phyloP scores from a whole-genome alignment of 331 rosid genomes.

The Prunus yedoensis region DNA sequence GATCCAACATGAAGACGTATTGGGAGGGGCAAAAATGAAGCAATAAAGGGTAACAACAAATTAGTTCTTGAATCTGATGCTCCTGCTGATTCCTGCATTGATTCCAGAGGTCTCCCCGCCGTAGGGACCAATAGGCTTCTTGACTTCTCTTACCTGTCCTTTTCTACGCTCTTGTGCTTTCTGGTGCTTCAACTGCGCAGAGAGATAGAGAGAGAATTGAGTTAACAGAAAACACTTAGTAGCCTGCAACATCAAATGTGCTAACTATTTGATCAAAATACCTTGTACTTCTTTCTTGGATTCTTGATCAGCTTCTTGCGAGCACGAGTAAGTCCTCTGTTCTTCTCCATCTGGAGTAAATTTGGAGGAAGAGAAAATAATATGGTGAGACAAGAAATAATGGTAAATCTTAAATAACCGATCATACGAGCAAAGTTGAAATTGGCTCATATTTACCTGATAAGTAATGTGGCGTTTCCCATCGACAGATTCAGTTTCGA shows the following conservation, averaged over 20 bases:
- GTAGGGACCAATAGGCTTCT: conserved; percentile 45
- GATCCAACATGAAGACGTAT: neutral
- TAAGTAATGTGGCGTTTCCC: conserved; percentile 68
- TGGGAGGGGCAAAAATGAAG: neutral
- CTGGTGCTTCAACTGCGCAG: conserved; percentile 60
- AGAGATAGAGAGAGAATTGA: conserved; percentile 4
- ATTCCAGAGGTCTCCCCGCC: conserved; percentile 80
- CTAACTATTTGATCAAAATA: conserved; percentile 21
- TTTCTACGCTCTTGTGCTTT: conserved; percentile 49
- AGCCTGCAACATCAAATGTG: neutral
- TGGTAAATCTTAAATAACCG: neutral
- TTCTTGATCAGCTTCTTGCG: conserved; percentile 73
- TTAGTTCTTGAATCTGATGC: conserved; percentile 50
- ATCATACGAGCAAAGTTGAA: neutral
- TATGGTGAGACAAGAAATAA: neutral
- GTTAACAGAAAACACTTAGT: neutral
- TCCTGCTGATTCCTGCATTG: conserved; percentile 62
- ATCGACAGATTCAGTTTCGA: conserved; percentile 57
- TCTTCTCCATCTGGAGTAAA: conserved; percentile 66
- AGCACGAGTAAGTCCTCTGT: conserved; percentile 68
- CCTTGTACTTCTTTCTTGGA: conserved; percentile 95
- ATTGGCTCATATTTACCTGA: conserved; percentile 43
- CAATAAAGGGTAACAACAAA: neutral
- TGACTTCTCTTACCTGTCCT: conserved; percentile 61
- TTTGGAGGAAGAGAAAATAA: conserved; percentile 4